A percentile compares a stretch with the other conserved stretches of the same genome.
These are phyloP conservation scores for Pichia scutulata DNA, from an alignment of 805 yeast species.

Conservation along the genomic window DNA sequence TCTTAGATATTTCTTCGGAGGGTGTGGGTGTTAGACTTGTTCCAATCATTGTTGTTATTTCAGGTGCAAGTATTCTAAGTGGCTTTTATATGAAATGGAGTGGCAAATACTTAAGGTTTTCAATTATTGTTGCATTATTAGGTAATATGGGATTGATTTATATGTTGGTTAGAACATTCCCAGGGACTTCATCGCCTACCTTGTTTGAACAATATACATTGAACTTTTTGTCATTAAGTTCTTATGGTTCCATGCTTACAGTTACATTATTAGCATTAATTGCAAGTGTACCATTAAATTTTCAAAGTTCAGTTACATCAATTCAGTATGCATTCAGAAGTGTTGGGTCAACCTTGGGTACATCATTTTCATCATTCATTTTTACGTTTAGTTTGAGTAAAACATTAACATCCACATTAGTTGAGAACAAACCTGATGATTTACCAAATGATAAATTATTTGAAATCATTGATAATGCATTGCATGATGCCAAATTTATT, in stretches of 20 bases:
- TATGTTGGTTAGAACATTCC: constrained; percentile 17
- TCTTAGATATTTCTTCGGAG: constrained; percentile 43
- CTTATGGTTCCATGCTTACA: constrained; percentile 53
- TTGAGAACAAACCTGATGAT: constrained; percentile 27
- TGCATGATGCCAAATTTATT: constrained; percentile 49
- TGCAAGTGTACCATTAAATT: constrained; percentile 61
- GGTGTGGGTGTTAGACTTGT: constrained; percentile 52
- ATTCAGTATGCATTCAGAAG: constrained; percentile 61
- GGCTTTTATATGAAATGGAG: constrained; percentile 59
- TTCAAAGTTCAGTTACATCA: constrained; percentile 62
- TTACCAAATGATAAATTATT: constrained; percentile 33
- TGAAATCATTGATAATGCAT: constrained; percentile 42
- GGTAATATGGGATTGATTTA: constrained; percentile 37
- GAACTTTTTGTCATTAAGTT: constrained; percentile 43
- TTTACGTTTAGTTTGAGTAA: constrained; percentile 40
- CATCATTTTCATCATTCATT: constrained; percentile 55
- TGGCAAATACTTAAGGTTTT: constrained; percentile 48
- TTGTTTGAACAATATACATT: constrained; percentile 36
- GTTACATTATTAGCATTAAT: constrained; percentile 60
- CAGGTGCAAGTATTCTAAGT: constrained; percentile 54
- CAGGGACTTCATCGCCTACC: constrained; percentile 14
- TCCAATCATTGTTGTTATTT: constrained; percentile 53
- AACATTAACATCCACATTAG: constrained; percentile 25
- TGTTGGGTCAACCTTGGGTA: constrained; percentile 60
- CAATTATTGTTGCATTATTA: constrained; percentile 34